Evolutionary conservation across 2,329 filamentous ascomycete genomes (phyloP).

Genomic region (Fusarium zealandicum): DNA sequence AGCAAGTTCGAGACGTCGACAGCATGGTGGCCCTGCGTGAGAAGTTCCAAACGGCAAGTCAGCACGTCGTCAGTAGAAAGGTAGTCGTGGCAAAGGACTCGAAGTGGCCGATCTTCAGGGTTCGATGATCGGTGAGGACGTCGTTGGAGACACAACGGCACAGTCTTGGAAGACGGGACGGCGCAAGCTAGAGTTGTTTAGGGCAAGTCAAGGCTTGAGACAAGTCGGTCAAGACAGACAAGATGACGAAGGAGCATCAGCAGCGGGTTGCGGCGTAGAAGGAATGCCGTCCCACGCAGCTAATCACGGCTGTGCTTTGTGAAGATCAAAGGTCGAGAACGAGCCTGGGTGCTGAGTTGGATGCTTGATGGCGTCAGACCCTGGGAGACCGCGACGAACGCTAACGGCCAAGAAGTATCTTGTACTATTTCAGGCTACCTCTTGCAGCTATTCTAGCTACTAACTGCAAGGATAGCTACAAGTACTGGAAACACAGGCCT

Average conservation of each 20-base stretch:
- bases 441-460: background rate
- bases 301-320: slow-evolving; percentile 35
- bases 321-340: slow-evolving; percentile 31
- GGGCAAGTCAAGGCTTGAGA: slow-evolving; percentile 12
- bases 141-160: slow-evolving; percentile 14
- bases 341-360: slow-evolving; percentile 24
- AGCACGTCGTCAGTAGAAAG: slow-evolving; percentile 21
- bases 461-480: background rate
- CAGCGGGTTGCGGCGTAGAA: slow-evolving; percentile 26
- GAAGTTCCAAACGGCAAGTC: slow-evolving; percentile 15
- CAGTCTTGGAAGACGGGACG: slow-evolving; percentile 14
- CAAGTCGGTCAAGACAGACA: slow-evolving; percentile 6
- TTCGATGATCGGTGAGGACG: slow-evolving; percentile 38
- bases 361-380: slow-evolving; percentile 43
- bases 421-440: slow-evolving; percentile 16
- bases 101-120: slow-evolving; percentile 35
- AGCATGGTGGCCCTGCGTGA: slow-evolving; percentile 30
- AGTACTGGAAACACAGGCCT: slow-evolving; percentile 24
- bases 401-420: slow-evolving; percentile 27
- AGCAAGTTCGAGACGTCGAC: slow-evolving; percentile 19
- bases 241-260: slow-evolving; percentile 32
- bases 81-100: slow-evolving; percentile 9
- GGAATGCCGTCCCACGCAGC: slow-evolving; percentile 26
- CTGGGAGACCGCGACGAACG: slow-evolving; percentile 14
- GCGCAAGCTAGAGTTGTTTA: slow-evolving; percentile 11